Evolutionary conservation across 768 basidiomycete species (phyloP).

Genomic region (Boletus speciosus): DNA sequence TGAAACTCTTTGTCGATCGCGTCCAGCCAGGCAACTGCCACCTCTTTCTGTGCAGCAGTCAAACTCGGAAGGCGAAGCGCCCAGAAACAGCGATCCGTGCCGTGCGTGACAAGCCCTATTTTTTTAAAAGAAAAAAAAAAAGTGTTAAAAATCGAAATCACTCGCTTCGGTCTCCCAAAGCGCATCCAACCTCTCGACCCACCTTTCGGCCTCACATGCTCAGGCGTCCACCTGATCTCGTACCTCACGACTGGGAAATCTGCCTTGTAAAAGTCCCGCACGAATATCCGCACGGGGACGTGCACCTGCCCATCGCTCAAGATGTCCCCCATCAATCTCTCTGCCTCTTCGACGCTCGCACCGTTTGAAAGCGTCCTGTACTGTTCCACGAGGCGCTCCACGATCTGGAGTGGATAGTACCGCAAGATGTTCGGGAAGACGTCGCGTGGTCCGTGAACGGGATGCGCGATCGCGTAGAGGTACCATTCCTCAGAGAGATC

Average conservation of each 20-base stretch:
- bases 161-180: neutral
- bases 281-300: constrained; percentile 60
- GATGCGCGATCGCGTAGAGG: constrained; percentile 69
- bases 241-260: constrained; percentile 69
- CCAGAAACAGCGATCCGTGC: constrained; percentile 61
- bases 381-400: constrained; percentile 41
- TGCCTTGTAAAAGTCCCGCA: constrained; percentile 51
- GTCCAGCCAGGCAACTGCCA: constrained; percentile 57
- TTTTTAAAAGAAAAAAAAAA: neutral
- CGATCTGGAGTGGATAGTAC: constrained; percentile 54
- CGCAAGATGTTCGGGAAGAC: constrained; percentile 55
- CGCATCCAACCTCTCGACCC: neutral
- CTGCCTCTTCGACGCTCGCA: constrained; percentile 42
- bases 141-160: neutral
- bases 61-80: constrained; percentile 53
- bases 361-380: constrained; percentile 42
- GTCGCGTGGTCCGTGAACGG: constrained; percentile 47
- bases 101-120: constrained; percentile 69
- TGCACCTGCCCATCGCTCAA: constrained; percentile 63
- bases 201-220: constrained; percentile 55
- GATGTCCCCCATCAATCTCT: constrained; percentile 54
- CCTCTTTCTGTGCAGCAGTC: constrained; percentile 38
- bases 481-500: constrained; percentile 76
- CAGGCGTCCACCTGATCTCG: constrained; percentile 66
- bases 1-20: constrained; percentile 44